Base-by-base conservation (phyloP, 306 rosid genomes). In the Styphnolobium japonicum region DNA sequence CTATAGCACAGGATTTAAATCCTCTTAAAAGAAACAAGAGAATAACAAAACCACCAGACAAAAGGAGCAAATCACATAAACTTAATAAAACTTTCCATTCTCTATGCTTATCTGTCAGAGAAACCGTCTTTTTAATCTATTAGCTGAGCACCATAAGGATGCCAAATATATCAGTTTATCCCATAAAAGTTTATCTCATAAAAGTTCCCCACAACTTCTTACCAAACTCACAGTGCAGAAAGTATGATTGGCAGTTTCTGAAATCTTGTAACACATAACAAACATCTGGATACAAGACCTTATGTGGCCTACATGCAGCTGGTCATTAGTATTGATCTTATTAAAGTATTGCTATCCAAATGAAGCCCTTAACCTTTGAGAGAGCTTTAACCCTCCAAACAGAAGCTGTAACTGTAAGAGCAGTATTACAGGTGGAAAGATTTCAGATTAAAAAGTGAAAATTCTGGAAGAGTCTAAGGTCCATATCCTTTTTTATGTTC, bases 391-490 rank as follows among this genome's bases (percentile, higher is more conserved):
- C 43, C 48, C 36, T 12, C 36, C 9, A 18, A 45, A n/a, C 1
- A 69, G 25, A 31, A 72, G 66, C 12, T 74, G 58, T 16, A 6
- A 14, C 12, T 74, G 58, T 16, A 6, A 14, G 42, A 34, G 63
- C 34, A 11, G 70, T 46, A 19, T 46, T 76, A 36, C 65, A 11
- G 51, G 27, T 53, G 46, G 67, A 51, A 55, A 40, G 43, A 10
- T 67, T 78, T 42, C 5, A 16, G 75, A 77, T 67, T 39, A 15
- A 25, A 77, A 53, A 53, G 14, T 53, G 57, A 77, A 67, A 67
- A 67, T 16, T 55, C 23, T 22, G 40, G 9, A 61, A 67, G 36
- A 56, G 36, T 56, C 68, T 2, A 40, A 51, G 31, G 52, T 52
- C 25, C 2, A 7, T 21, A 4, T 22, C 36, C 52, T 14, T 19